Evolutionary conservation across 257 asterid species (phyloP), one percentile per base, ranked within the genome.

Genomic region (Plantago major): DNA sequence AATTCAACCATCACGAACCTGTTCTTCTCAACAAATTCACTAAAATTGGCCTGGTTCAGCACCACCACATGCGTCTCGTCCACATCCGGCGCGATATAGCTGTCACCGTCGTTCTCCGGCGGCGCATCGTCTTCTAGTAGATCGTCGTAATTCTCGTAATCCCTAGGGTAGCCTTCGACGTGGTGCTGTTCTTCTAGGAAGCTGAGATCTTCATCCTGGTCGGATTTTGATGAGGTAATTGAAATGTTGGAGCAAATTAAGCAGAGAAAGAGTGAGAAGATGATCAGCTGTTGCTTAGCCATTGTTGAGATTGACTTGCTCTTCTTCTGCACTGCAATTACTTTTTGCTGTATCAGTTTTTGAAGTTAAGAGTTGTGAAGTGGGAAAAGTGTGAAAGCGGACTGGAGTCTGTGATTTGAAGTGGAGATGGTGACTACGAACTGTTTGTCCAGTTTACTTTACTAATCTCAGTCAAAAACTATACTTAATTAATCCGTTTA

Each of bases 1-100:
- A 91, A 91, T 51, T 82, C 87, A 78, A 91, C 95, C 95, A 91
- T 79, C 69, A 82, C 95, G 62, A 71, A 91, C 78, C 74, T 78
- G 60, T 87, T 83, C 43, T 64, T 75, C 69, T 72, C 83, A 3
- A 87, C 51, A 68, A 80, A 84, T 11, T 85, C 96, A 26, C 69
- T 82, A 72, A 90, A 87, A 62, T 87, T 87, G n/a, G 85, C 64
- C 22, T 75, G 88, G 62, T 68, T 76, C 78, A 90, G 78, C 10
- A 85, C 86, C 44, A 80, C 81, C 55, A 90, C 95, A 64, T 87
- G 85, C 30, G 78, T 76, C 70, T 90, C 97, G 70, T 90, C 93
- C 65, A 90, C 62, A 68, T 69, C 79, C 61, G 83, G 75, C 30
- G 79, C 55, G 40, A 43, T 45, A 44, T 73, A 71, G 10, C 76